Evolutionary conservation across 108 stramenopile genomes (phyloP).

Genomic region (Cyclotella cryptica): DNA sequence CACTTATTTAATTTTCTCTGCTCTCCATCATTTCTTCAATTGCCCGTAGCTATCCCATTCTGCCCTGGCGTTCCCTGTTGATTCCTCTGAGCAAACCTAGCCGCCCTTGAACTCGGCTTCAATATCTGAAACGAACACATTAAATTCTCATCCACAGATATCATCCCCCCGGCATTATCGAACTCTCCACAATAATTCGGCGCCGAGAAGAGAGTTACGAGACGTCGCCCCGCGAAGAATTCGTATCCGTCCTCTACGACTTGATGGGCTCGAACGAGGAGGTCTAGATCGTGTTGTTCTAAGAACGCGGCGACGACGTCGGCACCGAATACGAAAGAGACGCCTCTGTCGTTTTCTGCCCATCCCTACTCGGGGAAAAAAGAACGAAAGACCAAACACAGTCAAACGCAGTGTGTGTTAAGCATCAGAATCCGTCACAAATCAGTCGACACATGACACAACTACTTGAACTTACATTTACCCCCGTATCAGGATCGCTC

Average conservation of each 20-base stretch:
- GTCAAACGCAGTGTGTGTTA: background rate
- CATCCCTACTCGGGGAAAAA: constrained; percentile 54
- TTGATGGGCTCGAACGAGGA: constrained; percentile 95
- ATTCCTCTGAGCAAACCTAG: constrained; percentile 56
- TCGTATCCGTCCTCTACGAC: constrained; percentile 98
- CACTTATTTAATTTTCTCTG: background rate
- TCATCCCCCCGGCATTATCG: constrained; percentile 89
- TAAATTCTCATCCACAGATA: constrained; percentile 73
- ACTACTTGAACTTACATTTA: constrained; percentile 31
- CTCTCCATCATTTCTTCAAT: background rate
- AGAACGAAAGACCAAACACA: background rate
- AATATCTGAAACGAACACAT: constrained; percentile 82
- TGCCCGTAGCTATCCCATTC: constrained; percentile 36
- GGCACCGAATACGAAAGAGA: constrained; percentile 93
- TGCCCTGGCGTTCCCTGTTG: constrained; percentile 15
- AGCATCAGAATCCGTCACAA: background rate
- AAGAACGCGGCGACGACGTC: constrained; percentile 86
- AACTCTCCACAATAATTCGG: constrained; percentile 91
- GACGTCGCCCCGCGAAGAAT: constrained; percentile 81
- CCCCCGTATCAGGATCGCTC: constrained; percentile 90
- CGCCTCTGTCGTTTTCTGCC: constrained; percentile 97
- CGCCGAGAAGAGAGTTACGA: constrained; percentile 88
- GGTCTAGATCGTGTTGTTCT: constrained; percentile 85
- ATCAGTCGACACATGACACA: background rate
- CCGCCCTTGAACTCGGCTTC: constrained; percentile 55